These are phyloP conservation scores for Sicyos baderoa DNA, from an alignment of 306 rosid species.

Conservation along the genomic window DNA sequence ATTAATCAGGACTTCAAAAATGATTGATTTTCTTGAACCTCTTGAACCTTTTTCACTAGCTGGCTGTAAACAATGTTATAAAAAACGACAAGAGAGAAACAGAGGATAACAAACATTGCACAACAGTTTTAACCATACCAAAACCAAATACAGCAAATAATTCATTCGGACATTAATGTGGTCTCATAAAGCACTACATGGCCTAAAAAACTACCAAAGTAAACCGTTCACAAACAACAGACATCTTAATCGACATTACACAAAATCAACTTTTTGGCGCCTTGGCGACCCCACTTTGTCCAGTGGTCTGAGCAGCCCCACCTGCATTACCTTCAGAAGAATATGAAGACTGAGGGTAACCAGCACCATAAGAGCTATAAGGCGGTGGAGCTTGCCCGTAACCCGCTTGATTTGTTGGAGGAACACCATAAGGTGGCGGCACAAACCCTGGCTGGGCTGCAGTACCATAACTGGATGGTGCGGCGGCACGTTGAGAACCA, in stretches of 20 bases:
- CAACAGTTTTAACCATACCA: background rate
- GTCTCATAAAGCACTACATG: constrained; percentile 4
- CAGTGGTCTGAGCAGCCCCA: constrained; percentile 43
- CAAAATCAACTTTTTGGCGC: constrained; percentile 57
- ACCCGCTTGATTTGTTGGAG: constrained; percentile 51
- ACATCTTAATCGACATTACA: background rate
- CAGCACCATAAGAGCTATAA: constrained; percentile 53
- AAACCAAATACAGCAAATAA: constrained; percentile 4
- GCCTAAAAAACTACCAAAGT: constrained; percentile 24
- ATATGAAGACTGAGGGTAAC: constrained; percentile 66
- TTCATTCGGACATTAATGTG: constrained; percentile 11
- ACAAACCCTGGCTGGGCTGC: constrained; percentile 66
- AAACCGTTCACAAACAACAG: background rate
- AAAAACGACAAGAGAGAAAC: background rate
- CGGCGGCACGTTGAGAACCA: constrained; percentile 49
- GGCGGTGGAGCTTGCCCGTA: constrained; percentile 75
- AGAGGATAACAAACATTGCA: background rate
- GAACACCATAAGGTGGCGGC: constrained; percentile 66
- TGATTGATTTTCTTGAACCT: background rate
- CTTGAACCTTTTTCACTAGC: too few species aligned
- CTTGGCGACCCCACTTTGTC: constrained; percentile 58
- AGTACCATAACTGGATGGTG: constrained; percentile 51
- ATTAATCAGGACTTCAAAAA: background rate
- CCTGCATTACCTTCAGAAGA: constrained; percentile 47
- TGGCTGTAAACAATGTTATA: background rate